Evolutionary conservation across 148 eudicot genomes (phyloP).

Genomic region (Rhododendron simsii): DNA sequence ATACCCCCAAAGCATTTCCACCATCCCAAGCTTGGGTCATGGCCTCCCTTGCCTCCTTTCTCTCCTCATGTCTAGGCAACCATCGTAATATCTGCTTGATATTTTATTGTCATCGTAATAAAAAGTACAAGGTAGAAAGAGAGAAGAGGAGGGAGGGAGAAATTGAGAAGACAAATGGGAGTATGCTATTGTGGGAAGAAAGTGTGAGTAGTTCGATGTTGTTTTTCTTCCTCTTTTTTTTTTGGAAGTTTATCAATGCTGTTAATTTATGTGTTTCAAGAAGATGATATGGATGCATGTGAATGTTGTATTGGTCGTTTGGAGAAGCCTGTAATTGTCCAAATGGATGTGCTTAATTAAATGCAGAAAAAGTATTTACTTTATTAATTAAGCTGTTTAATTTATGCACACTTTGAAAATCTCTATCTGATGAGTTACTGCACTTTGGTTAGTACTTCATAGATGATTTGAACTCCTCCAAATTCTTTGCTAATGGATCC

Average conservation of each 20-base stretch:
- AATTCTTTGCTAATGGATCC: not conserved
- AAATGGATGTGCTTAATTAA: not conserved
- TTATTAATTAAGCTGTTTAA: not conserved
- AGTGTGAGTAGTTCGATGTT: not conserved
- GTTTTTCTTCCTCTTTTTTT: not conserved
- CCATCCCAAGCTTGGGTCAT: constrained; percentile 10
- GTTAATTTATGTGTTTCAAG: not conserved
- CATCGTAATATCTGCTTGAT: not conserved
- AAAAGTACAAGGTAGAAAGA: not conserved
- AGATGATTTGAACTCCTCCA: not conserved
- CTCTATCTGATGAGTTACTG: not conserved
- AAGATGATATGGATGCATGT: not conserved
- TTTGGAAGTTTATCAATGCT: not conserved
- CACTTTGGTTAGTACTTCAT: too few species aligned
- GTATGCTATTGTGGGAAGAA: not conserved
- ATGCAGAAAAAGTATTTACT: not conserved
- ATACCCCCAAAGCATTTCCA: constrained; percentile 15
- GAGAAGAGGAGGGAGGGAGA: not conserved
- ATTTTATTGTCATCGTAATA: not conserved
- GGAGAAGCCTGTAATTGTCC: not conserved
- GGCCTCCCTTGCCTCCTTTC: constrained; percentile 15
- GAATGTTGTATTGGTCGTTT: not conserved
- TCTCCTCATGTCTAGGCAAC: constrained; percentile 6
- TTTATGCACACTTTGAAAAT: not conserved
- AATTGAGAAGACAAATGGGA: not conserved